Conservation (phyloP, 2,329 filamentous ascomycete species). For the Periconia sp. region DNA sequence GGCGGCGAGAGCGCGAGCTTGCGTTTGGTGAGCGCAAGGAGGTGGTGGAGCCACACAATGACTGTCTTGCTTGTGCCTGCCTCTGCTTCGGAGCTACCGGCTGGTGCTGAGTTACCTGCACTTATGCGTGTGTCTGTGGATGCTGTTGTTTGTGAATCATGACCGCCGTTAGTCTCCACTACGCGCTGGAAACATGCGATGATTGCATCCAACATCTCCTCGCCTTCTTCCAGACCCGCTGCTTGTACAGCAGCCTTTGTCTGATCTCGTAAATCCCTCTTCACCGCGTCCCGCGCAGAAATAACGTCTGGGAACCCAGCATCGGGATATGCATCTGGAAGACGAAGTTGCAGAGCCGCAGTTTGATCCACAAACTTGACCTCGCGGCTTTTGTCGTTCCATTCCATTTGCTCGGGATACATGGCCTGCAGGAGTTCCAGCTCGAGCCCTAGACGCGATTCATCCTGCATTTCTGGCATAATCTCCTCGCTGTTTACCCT, state of each 20-base stretch:
- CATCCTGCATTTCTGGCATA: background rate
- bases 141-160: background rate
- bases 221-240: constrained; percentile 36
- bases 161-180: constrained; percentile 8
- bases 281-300: constrained; percentile 37
- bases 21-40: constrained; percentile 50
- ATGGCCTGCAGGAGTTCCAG: constrained; percentile 48
- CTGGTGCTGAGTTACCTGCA: background rate
- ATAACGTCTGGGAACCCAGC: constrained; percentile 42
- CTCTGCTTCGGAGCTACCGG: background rate
- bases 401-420: constrained; percentile 46
- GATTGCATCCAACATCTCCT: constrained; percentile 48
- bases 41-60: constrained; percentile 51
- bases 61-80: constrained; percentile 37
- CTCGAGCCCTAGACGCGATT: constrained; percentile 25
- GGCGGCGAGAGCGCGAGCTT: constrained; percentile 46
- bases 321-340: constrained; percentile 44
- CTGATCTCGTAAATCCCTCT: constrained; percentile 40
- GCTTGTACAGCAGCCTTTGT: constrained; percentile 31
- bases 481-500: background rate
- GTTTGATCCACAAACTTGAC: constrained; percentile 37
- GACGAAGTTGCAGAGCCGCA: constrained; percentile 38
- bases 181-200: constrained; percentile 43
- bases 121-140: background rate
- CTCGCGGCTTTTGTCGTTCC: constrained; percentile 37